phyloP scores from a whole-genome alignment of 768 basidiomycete genomes.

The Exidia glandulosa region DNA sequence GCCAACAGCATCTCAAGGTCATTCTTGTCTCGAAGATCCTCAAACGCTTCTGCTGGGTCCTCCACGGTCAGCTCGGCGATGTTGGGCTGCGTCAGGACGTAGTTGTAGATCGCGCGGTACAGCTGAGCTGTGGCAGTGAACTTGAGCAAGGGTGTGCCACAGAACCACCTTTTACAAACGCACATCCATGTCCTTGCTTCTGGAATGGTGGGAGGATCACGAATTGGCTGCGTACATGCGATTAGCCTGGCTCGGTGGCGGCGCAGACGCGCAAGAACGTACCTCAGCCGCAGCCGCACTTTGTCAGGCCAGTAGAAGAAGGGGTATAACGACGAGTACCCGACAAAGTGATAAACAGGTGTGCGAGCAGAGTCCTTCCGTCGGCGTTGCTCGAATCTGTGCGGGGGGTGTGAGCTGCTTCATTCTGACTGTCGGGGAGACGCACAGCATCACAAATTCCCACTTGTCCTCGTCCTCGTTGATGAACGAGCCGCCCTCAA shows the following conservation, averaged over 20 bases:
- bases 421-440: constrained; percentile 7
- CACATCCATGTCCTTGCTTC: constrained; percentile 82
- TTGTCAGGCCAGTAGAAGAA: constrained; percentile 95
- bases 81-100: constrained; percentile 49
- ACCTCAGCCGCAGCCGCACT: constrained; percentile 81
- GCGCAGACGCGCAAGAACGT: constrained; percentile 9
- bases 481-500: constrained; percentile 93
- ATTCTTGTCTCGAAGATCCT: constrained; percentile 87
- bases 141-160: not conserved
- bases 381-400: constrained; percentile 77
- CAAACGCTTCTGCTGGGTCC: constrained; percentile 96
- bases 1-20: constrained; percentile 72
- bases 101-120: constrained; percentile 76
- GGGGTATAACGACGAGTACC: constrained; percentile 88
- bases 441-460: constrained; percentile 86
- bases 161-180: constrained; percentile 16
- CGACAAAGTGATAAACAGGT: constrained; percentile 79
- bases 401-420: not conserved
- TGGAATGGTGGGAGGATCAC: constrained; percentile 88
- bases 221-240: constrained; percentile 58
- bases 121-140: constrained; percentile 57
- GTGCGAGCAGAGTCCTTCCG: constrained; percentile 37
- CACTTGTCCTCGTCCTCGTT: constrained; percentile 87
- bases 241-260: not conserved
- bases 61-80: constrained; percentile 94